Base-by-base conservation (phyloP, 331 rosid genomes). In the Prunus yedoensis region DNA sequence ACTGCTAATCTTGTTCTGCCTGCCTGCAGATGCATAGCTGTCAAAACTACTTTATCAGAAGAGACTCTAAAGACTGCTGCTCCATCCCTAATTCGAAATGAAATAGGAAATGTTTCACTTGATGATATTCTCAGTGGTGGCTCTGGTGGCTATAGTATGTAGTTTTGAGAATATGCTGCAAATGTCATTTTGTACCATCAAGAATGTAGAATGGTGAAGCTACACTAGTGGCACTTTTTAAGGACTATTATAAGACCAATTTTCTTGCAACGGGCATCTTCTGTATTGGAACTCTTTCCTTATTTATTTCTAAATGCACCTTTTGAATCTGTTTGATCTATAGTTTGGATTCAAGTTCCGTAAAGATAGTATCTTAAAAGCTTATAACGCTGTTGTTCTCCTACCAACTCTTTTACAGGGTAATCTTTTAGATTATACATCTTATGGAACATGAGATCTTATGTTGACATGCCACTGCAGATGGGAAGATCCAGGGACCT, bases 51-150 rank as follows among this genome's bases (percentile, higher is more conserved):
- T 66, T 79, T 94, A 70, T 86, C 99, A 23, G 93, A 94, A 14
- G 93, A 85, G 79, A 82, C 59, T 81, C 74, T 92, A 69, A 81
- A 79, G 82, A 63, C 89, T 57, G 96, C 96, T 74, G 81, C 81
- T 54, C 97, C 97, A 64, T 74, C 87, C 56, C 86, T 92, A 62
- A 89, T 92, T 82, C 90, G 96, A 75, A 87, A 85, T 79, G 90
- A 89, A 70, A 94, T 92, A 78, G 97, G 95, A 85, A 84, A 77
- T 79, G 71, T 94, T 87, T 90, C 97, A 35, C 90, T 92, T 52
- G 87, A 84, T 77, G 99, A 92, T 76, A 90, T 94, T 87, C 91
- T 91, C 85, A 81, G 76, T 58, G 97, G 96, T 73, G 96, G 85
- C 81, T 85, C 92, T 70, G 89, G 83, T 78, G 84, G 89, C 90